Percentiles rank a stretch among this genome's conserved stretches.
phyloP scores from a whole-genome alignment of 257 asterid species.

The Nicotiana undulata region DNA sequence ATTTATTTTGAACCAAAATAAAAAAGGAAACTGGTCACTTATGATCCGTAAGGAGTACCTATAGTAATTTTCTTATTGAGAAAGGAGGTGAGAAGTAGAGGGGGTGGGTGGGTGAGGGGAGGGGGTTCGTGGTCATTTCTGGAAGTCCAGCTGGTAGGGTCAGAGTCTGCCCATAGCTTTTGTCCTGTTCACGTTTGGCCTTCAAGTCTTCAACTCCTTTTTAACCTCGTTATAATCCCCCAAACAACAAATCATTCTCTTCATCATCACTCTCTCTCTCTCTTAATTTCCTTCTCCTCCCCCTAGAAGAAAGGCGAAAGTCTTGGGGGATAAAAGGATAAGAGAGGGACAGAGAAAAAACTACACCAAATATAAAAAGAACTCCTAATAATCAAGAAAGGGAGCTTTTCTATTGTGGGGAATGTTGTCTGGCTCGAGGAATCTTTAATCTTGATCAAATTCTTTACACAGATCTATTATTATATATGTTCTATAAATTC shows the following conservation, averaged over 20 bases:
- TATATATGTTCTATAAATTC: too few relatives aligned
- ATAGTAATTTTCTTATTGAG: too few relatives aligned
- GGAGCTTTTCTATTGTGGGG: conserved; percentile 25
- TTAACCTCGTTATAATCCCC: conserved; percentile 7
- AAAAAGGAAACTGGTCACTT: too few relatives aligned
- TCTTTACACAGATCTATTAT: conserved; percentile 7
- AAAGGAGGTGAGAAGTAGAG: not conserved
- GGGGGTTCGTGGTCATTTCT: conserved; percentile 10
- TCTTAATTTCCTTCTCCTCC: not conserved
- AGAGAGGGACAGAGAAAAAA: not conserved
- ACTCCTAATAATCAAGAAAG: not conserved
- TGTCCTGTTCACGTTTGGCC: conserved; percentile 10
- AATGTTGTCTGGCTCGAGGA: conserved; percentile 41
- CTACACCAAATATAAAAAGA: not conserved
- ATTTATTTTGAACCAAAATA: too few relatives aligned
- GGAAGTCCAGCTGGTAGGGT: conserved; percentile 18
- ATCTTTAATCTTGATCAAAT: conserved; percentile 10
- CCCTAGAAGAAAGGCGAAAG: conserved; percentile 51
- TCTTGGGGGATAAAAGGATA: conserved; percentile 41
- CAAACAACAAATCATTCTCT: conserved; percentile 4
- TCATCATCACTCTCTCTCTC: not conserved
- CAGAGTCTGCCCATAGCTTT: conserved; percentile 8
- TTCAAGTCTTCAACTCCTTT: conserved; percentile 1
- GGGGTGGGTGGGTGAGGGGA: not conserved
- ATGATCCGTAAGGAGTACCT: too few relatives aligned